phyloP scores from a whole-genome alignment of 2,329 filamentous ascomycete genomes.

The Colletotrichum sp. region DNA sequence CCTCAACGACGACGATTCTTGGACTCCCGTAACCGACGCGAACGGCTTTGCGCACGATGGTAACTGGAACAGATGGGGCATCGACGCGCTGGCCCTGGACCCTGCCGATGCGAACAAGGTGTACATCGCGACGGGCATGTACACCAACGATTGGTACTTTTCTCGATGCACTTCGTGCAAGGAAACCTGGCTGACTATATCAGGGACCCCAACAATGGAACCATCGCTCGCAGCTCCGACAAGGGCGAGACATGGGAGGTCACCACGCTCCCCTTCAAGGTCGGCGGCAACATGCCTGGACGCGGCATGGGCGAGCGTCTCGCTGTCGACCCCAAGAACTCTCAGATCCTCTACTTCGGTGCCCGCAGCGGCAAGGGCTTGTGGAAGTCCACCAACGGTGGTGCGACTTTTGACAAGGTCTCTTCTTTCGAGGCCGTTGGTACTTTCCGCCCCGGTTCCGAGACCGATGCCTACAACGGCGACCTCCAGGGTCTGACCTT shows the following conservation, averaged over 20 bases:
- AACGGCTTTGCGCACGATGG: constrained; percentile 39
- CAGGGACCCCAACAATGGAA: constrained; percentile 58
- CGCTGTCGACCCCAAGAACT: constrained; percentile 62
- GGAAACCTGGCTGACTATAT: background rate
- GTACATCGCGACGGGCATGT: constrained; percentile 61
- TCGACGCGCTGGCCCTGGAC: constrained; percentile 62
- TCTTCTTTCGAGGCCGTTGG: constrained; percentile 58
- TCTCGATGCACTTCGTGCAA: accelerated
- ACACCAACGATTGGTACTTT: constrained; percentile 60
- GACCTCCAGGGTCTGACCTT: constrained; percentile 52
- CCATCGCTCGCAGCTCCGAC: constrained; percentile 60
- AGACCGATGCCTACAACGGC: constrained; percentile 45
- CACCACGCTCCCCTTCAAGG: constrained; percentile 60
- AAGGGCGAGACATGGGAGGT: constrained; percentile 57
- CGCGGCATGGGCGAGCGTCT: constrained; percentile 64
- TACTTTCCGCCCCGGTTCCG: constrained; percentile 51
- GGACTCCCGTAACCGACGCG: constrained; percentile 58
- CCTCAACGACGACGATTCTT: constrained; percentile 59
- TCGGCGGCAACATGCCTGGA: constrained; percentile 67
- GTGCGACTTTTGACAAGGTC: constrained; percentile 52
- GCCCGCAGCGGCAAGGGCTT: constrained; percentile 63
- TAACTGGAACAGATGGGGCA: constrained; percentile 60
- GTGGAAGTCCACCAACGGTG: constrained; percentile 62
- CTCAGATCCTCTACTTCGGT: constrained; percentile 62
- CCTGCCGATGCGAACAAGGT: constrained; percentile 56